phyloP scores from a whole-genome alignment of 495 filamentous ascomycete species.

The Parachaetomium inaequale region DNA sequence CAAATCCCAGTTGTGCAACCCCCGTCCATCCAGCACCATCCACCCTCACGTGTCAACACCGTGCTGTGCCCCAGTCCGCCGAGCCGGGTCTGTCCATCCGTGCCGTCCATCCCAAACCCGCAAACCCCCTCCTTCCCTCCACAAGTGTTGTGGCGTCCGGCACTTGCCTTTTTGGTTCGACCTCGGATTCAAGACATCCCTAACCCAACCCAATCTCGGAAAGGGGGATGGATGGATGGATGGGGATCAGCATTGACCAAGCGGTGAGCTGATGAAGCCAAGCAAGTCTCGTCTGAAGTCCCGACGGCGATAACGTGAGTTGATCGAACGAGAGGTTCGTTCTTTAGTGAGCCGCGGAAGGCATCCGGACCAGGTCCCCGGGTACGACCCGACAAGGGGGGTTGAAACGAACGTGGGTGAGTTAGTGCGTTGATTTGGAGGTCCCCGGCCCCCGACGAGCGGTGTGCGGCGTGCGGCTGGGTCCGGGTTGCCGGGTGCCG shows the following conservation, averaged over 20 bases:
- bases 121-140: no score
- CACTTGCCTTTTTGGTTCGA: not conserved
- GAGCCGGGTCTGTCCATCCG: not conserved
- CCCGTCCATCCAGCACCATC: not conserved
- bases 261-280: no score
- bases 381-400: not conserved
- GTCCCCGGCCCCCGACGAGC: not conserved
- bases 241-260: no score
- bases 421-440: not conserved
- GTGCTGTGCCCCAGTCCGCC: not conserved
- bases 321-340: no score
- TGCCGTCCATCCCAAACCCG: not conserved
- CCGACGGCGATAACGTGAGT: not conserved
- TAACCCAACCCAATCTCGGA: no score
- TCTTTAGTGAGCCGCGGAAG: not conserved
- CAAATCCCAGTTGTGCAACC: not conserved
- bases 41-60: not conserved
- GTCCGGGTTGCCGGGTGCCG: not conserved
- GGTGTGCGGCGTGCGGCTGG: not conserved
- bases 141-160: constrained; percentile 1
- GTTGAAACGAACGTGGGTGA: not conserved
- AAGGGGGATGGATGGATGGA: no score
- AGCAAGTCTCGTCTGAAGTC: no score
- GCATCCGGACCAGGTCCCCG: not conserved
- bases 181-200: not conserved